These are phyloP conservation scores for Rhodotorula sp. DNA, from an alignment of 1,284 basidiomycete species.

Conservation along the genomic window DNA sequence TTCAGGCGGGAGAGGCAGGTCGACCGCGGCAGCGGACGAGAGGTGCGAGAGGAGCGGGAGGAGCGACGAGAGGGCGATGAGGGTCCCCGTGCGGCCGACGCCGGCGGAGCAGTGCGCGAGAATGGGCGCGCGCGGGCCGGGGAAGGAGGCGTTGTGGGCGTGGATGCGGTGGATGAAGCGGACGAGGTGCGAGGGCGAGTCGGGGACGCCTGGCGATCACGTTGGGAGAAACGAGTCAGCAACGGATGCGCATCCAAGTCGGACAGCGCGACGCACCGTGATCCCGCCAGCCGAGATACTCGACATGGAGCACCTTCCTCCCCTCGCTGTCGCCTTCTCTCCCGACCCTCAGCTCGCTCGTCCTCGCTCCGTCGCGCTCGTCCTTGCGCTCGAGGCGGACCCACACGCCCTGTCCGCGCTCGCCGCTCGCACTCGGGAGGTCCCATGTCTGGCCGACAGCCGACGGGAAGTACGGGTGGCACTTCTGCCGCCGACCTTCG, in stretches of 20 bases:
- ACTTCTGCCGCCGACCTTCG: constrained; percentile 68
- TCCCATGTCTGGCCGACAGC: constrained; percentile 60
- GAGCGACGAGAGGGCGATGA: constrained; percentile 64
- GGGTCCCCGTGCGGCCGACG: constrained; percentile 55
- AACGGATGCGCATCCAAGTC: too few relatives aligned
- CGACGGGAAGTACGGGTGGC: constrained; percentile 70
- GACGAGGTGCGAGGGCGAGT: constrained; percentile 22
- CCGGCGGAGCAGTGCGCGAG: constrained; percentile 70
- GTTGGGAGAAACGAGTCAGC: neutral
- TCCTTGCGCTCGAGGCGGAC: constrained; percentile 53
- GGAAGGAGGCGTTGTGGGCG: constrained; percentile 12
- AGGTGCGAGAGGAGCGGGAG: constrained; percentile 35
- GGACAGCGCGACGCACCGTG: constrained; percentile 17
- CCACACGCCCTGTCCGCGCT: constrained; percentile 36
- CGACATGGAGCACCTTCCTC: constrained; percentile 39
- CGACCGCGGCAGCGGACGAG: constrained; percentile 1
- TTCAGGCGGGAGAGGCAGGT: neutral
- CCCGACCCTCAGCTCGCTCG: constrained; percentile 31
- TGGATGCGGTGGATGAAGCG: constrained; percentile 32
- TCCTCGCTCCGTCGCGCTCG: constrained; percentile 52
- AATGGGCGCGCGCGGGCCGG: constrained; percentile 56
- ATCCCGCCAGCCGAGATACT: constrained; percentile 42
- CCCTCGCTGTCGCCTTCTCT: constrained; percentile 18
- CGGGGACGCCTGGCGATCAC: constrained; percentile 39
- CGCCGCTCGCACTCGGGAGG: constrained; percentile 59